Conservation (phyloP, 345 rosid genomes). For the Boechera retrofracta region DNA sequence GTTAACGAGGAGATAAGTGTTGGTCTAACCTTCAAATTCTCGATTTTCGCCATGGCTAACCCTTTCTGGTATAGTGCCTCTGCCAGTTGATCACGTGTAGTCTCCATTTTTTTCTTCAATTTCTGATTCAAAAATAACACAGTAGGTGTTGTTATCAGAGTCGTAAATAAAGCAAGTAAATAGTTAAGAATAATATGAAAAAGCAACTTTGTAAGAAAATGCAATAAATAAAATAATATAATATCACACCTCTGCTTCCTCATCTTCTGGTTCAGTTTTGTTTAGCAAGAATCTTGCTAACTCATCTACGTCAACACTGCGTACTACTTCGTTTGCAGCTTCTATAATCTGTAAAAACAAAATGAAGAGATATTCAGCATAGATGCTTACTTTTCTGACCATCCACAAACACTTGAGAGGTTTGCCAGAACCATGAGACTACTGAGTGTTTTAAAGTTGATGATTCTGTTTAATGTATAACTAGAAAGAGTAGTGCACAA, state of each 20-base stretch:
- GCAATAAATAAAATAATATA: constrained; percentile 3
- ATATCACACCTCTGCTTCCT: constrained; percentile 75
- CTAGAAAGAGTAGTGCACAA: constrained; percentile 13
- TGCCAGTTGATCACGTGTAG: constrained; percentile 77
- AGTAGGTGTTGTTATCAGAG: constrained; percentile 5
- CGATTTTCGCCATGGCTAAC: constrained; percentile 69
- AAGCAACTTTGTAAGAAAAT: neutral
- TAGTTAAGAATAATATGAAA: neutral
- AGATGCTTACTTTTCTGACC: neutral
- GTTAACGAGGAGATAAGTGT: neutral
- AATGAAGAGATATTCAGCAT: constrained; percentile 32
- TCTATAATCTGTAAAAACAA: constrained; percentile 59
- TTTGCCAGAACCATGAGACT: constrained; percentile 9
- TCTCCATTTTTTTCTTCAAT: constrained; percentile 81
- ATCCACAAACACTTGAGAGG: constrained; percentile 17
- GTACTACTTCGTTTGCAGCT: constrained; percentile 78
- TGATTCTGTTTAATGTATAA: neutral
- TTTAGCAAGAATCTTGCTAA: constrained; percentile 67
- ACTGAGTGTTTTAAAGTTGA: constrained; percentile 5
- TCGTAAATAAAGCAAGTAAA: neutral
- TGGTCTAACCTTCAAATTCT: constrained; percentile 58
- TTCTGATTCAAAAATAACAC: constrained; percentile 44
- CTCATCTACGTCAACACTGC: constrained; percentile 81
- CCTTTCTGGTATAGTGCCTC: constrained; percentile 94
- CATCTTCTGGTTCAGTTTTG: constrained; percentile 91